phyloP scores from a whole-genome alignment of 192 early-diverging fungal genomes.

The Coemansia brasiliensis region DNA sequence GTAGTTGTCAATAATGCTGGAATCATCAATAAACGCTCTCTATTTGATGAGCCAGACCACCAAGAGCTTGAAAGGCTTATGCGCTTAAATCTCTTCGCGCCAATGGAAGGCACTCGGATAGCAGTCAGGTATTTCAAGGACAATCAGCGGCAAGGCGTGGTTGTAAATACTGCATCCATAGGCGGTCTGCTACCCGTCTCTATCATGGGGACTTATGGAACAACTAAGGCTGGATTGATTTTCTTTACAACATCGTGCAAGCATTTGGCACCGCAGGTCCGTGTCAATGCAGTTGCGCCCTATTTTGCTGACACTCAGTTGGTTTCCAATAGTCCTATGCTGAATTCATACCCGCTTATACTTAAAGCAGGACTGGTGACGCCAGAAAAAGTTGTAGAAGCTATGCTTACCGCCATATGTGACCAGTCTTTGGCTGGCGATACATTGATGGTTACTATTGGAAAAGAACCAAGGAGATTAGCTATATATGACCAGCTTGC shows the following conservation, averaged over 20 bases:
- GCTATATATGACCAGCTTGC: slow-evolving; percentile 33
- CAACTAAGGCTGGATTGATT: slow-evolving; percentile 74
- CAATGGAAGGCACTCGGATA: slow-evolving; percentile 72
- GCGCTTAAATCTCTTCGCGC: slow-evolving; percentile 72
- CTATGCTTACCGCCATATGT: slow-evolving; percentile 60
- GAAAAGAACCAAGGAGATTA: slow-evolving; percentile 22
- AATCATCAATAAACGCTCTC: slow-evolving; percentile 51
- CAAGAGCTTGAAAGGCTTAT: slow-evolving; percentile 61
- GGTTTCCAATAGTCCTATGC: slow-evolving; percentile 41
- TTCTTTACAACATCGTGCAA: slow-evolving; percentile 59
- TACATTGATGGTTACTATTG: slow-evolving; percentile 51
- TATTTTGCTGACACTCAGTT: slow-evolving; percentile 60
- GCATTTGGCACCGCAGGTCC: slow-evolving; percentile 47
- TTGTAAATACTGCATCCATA: slow-evolving; percentile 75
- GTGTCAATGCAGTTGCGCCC: slow-evolving; percentile 68
- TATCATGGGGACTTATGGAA: slow-evolving; percentile 70
- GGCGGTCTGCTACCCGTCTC: slow-evolving; percentile 62
- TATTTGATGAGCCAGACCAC: slow-evolving; percentile 54
- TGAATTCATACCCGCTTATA: slow-evolving; percentile 32
- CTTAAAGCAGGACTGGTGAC: slow-evolving; percentile 34
- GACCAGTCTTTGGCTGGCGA: slow-evolving; percentile 58
- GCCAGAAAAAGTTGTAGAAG: slow-evolving; percentile 55
- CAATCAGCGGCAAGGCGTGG: slow-evolving; percentile 55
- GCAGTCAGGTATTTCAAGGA: slow-evolving; percentile 63
- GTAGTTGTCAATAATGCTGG: slow-evolving; percentile 68